Percentiles rank a stretch among this genome's conserved stretches.
These are phyloP conservation scores for Bothriochloa decipiens DNA, from an alignment of 176 grass and related monocot species.

Conservation along the genomic window DNA sequence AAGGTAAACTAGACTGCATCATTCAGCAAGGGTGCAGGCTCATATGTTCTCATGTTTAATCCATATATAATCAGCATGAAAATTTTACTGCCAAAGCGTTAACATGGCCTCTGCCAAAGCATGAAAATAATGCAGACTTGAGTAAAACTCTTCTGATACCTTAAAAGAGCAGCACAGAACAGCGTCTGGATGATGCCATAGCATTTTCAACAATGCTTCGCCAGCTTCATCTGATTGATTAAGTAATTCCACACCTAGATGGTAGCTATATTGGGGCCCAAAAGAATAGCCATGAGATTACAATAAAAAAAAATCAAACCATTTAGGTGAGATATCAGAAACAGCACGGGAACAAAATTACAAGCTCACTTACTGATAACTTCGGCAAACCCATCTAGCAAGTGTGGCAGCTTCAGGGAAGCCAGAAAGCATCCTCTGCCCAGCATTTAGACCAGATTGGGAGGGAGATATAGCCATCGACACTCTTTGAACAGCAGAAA, in stretches of 20 bases:
- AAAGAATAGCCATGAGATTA: conserved; percentile 31
- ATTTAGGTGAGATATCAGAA: not conserved
- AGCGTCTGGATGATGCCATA: conserved; percentile 96
- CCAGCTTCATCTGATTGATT: conserved; percentile 56
- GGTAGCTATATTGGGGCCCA: conserved; percentile 47
- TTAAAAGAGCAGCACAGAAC: conserved; percentile 94
- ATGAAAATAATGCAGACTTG: not conserved
- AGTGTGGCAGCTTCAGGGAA: conserved; percentile 79
- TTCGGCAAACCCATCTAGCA: conserved; percentile 84
- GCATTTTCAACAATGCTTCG: conserved; percentile 78
- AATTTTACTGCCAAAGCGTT: not conserved
- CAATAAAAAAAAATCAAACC: conserved; percentile 24
- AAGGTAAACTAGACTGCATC: not conserved
- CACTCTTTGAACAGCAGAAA: conserved; percentile 93
- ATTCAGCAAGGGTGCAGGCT: not conserved
- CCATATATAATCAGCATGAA: not conserved
- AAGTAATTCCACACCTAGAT: conserved; percentile 84
- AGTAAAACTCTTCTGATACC: conserved; percentile 38
- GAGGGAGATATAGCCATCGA: conserved; percentile 85
- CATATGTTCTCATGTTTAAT: not conserved
- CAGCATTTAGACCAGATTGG: conserved; percentile 48
- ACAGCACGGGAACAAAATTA: not conserved
- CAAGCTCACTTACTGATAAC: conserved; percentile 71
- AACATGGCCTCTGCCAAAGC: not conserved
- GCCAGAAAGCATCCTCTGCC: conserved; percentile 60